phyloP scores from a whole-genome alignment of 2,329 filamentous ascomycete species.

The Aspergillaceae sp. region DNA sequence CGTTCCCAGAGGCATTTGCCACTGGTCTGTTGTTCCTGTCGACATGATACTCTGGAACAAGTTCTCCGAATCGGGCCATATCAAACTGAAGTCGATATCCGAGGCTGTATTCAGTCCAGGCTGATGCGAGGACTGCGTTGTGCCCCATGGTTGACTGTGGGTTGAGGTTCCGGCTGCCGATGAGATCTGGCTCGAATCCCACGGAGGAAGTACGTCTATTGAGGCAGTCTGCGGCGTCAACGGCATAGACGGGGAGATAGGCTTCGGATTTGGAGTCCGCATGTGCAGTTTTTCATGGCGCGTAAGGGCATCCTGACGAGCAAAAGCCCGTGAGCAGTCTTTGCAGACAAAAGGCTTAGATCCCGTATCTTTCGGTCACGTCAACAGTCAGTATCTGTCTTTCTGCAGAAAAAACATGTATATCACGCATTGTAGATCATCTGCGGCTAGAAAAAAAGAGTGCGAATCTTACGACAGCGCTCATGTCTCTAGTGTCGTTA shows the following conservation, averaged over 20 bases:
- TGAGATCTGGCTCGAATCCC: slow-evolving; percentile 18
- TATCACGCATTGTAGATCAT: background rate
- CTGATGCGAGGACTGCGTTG: slow-evolving; percentile 13
- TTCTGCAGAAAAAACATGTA: background rate
- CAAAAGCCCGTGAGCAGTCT: slow-evolving; percentile 34
- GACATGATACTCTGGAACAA: slow-evolving; percentile 39
- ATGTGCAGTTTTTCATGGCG: slow-evolving; percentile 37
- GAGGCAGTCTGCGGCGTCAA: slow-evolving; percentile 10
- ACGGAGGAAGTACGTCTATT: slow-evolving; percentile 14
- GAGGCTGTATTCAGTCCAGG: slow-evolving; percentile 14
- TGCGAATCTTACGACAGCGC: slow-evolving; percentile 30
- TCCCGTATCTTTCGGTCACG: slow-evolving; percentile 30
- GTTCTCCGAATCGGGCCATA: slow-evolving; percentile 40
- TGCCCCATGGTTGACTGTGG: slow-evolving; percentile 18
- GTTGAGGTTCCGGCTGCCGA: slow-evolving; percentile 11
- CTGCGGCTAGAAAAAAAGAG: background rate
- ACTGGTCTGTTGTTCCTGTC: slow-evolving; percentile 31
- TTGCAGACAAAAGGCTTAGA: slow-evolving; percentile 36
- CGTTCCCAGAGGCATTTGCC: slow-evolving; percentile 37
- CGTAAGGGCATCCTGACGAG: slow-evolving; percentile 37
- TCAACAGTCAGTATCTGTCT: slow-evolving; percentile 10
- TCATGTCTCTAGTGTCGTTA: slow-evolving; percentile 32
- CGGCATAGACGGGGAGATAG: slow-evolving; percentile 5
- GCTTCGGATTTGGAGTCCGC: slow-evolving; percentile 19
- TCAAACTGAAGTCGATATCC: slow-evolving; percentile 34